Evolutionary conservation across 164 flowering plant species (phyloP).

Genomic region (Brasenia schreberi): DNA sequence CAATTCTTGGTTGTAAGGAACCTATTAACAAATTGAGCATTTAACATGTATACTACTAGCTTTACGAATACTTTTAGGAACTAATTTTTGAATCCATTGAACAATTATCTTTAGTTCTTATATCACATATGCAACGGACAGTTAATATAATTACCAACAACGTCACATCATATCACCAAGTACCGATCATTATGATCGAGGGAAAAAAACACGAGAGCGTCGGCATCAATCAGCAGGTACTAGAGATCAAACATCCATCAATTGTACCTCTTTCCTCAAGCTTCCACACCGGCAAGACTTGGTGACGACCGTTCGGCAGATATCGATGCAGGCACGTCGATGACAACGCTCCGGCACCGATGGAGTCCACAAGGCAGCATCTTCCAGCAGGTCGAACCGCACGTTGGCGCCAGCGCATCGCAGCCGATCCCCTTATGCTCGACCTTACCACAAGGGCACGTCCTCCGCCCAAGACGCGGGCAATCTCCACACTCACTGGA

Average conservation of each 20-base stretch:
- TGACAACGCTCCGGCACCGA: constrained; percentile 88
- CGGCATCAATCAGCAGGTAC: no score
- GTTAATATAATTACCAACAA: no score
- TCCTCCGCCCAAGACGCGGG: constrained; percentile 63
- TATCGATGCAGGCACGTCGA: constrained; percentile 61
- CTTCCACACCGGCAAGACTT: constrained; percentile 83
- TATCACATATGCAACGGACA: no score
- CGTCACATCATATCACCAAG: no score
- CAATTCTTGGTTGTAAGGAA: constrained; percentile 92
- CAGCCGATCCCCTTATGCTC: constrained; percentile 64
- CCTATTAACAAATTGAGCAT: constrained; percentile 21
- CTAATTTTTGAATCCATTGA: no score
- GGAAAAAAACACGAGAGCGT: no score
- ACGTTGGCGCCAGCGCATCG: constrained; percentile 51
- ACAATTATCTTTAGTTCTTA: no score
- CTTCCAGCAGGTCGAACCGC: constrained; percentile 79
- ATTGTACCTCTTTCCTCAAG: constrained; percentile 69
- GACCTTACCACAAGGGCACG: constrained; percentile 83
- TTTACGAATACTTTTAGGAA: no score
- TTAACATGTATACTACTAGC: no score
- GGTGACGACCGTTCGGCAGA: constrained; percentile 56
- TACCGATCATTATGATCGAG: no score
- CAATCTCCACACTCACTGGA: constrained; percentile 61
- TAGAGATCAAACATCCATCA: no score
- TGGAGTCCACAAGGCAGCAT: constrained; percentile 60